Percentiles rank a stretch among this genome's conserved stretches.
Evolutionary conservation across 169 alveolate species (phyloP).

Genomic region (Eimeria mitis): DNA sequence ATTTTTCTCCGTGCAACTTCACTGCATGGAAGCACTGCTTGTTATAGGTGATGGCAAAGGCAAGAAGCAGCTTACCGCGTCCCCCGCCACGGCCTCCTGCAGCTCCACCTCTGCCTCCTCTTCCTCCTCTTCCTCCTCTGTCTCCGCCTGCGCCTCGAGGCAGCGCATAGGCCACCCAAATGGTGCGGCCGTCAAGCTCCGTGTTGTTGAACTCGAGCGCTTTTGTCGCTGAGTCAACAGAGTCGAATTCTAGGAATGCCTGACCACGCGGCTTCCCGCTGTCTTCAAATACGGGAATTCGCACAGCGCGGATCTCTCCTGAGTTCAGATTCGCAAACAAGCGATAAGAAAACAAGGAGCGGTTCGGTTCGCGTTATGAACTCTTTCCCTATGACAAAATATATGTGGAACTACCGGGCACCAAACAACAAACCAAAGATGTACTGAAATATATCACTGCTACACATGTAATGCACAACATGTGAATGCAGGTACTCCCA

Average conservation of each 20-base stretch:
- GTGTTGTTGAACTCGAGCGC: conserved; percentile 90
- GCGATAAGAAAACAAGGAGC: background rate
- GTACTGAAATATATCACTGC: background rate
- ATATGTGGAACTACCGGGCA: no score
- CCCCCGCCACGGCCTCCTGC: conserved; percentile 90
- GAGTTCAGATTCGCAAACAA: background rate
- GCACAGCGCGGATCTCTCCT: conserved; percentile 80
- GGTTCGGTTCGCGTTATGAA: no score
- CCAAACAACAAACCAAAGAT: no score
- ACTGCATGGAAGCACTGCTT: background rate
- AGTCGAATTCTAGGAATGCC: conserved; percentile 86
- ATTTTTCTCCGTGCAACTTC: background rate
- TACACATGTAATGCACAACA: background rate
- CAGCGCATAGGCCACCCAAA: conserved; percentile 88
- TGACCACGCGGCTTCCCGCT: conserved; percentile 89
- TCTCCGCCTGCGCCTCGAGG: conserved; percentile 87
- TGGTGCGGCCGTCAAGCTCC: conserved; percentile 89
- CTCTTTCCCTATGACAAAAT: no score
- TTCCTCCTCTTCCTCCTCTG: conserved; percentile 86
- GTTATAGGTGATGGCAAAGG: background rate
- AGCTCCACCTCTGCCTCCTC: conserved; percentile 87
- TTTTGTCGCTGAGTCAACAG: conserved; percentile 88
- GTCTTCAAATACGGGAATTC: conserved; percentile 89
- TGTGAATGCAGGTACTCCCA: no score
- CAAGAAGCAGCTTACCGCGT: conserved; percentile 74